Evolutionary conservation across 768 basidiomycete species (phyloP), one percentile per base, ranked within the genome.

Genomic region (Nevesoporus exiguus): DNA sequence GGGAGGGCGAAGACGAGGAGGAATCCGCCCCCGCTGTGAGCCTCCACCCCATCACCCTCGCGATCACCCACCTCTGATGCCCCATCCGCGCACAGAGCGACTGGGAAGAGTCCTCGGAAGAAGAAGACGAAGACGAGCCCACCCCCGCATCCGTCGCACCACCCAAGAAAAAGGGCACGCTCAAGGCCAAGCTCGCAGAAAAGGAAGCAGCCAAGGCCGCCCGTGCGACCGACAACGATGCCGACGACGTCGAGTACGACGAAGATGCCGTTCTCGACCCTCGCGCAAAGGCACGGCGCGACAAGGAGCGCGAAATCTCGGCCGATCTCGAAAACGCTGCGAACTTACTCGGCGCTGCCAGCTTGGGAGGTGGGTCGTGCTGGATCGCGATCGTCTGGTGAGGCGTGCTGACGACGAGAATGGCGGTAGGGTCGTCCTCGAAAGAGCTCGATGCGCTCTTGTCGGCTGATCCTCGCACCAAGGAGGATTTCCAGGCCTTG

Each of bases 1-100:
- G 90, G 86, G 88, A 86, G 57, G 95, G 90, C 44, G 95, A 98
- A 70, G 95, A 97, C 65, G 90, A 90, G 64, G 93, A 95, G 0
- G 85, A 85, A 13, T 82, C 85, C n/a, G 73, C 59, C 2, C 89
- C 88, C 39, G 89, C 84, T 49, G 93, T 95, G 66, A 63, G 89
- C 39, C 24, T 7, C 4, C 30, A 19, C 25, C 5, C 14, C 27
- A 8, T n/a, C 24, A 7, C 21, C 14, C 4, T 15, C n/a, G 19
- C 10, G 29, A 52, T 41, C 37, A 8, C 15, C 37, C 47, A 14
- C 25, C 40, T n/a, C 54, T 63, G 10, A 64, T 51, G n/a, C 24
- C n/a, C 48, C 8, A 2, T 31, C 40, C 37, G 3, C 14, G 5
- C 13, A 30, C 63, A 96, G 93, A 93, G 91, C 71, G 95, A 97